Base-by-base conservation (phyloP, 2,329 filamentous ascomycete genomes). In the Calonectria hongkongensis region DNA sequence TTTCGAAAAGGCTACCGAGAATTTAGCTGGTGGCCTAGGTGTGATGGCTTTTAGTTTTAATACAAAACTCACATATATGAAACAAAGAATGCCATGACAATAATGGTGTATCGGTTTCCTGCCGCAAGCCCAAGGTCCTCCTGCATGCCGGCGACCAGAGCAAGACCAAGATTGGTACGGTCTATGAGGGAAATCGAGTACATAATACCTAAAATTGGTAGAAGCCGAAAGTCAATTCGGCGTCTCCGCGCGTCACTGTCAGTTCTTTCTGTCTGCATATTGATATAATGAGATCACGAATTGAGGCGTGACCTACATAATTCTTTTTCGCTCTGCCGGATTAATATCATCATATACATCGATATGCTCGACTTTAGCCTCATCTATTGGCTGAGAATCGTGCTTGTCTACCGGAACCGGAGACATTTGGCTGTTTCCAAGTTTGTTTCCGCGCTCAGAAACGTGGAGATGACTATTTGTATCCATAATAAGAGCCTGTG, bases 21-120 rank as follows among this genome's bases (percentile, higher is more conserved):
- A 10, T 51, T 27, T 28, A 51, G 21, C 48, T 12, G 21, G 15
- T 51, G 43, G n/a, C 18, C n/a, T n/a, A 18, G 18, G 13, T 8
- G 13, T 9, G 48, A 51, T 27, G 9, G 8, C 21, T 27, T 9
- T 16, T 6, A 51, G 28, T 28, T 18, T 7, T 47, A 16, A 47
- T 12, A 47, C 18, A 51, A 51, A 28, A 62, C 51, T 9, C 47
- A 62, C 66, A 68, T 58, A 8, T 68, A 68, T 8, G 66, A 28
- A 12, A 68, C 54, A 39, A 68, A 68, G n/a, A 68, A 68, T 43
- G 62, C 51, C 54, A 68, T 60, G 43, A 68, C 66, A 12, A 68
- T 36, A 16, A 68, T 47, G 28, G 66, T 62, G 13, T 68, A 68
- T 48, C 66, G 66, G 28, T 62, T 62, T n/a, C 66, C 66, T 12